Evolutionary conservation across 2,329 filamentous ascomycete genomes (phyloP).

Genomic region (Annulohypoxylon truncatum): DNA sequence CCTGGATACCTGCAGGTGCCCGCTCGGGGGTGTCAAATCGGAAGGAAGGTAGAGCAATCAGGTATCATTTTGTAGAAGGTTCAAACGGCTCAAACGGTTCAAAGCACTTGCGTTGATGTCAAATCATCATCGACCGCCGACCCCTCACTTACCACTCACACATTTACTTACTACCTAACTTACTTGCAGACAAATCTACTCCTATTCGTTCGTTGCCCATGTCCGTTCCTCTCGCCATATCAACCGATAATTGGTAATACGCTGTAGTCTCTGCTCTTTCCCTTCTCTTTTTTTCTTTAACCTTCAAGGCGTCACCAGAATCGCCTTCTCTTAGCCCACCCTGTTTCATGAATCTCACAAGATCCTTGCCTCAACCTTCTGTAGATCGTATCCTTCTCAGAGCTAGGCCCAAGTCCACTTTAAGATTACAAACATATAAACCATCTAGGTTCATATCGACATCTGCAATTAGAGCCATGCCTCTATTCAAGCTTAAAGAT

Average conservation of each 20-base stretch:
- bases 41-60: background rate
- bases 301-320: background rate
- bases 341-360: slow-evolving; percentile 46
- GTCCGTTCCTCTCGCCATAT: slow-evolving; percentile 12
- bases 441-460: slow-evolving; percentile 28
- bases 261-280: background rate
- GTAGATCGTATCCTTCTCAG: slow-evolving; percentile 26
- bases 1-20: background rate
- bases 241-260: slow-evolving; percentile 28
- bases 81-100: background rate
- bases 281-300: background rate
- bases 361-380: slow-evolving; percentile 28
- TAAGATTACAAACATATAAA: slow-evolving; percentile 13
- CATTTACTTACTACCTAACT: background rate
- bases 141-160: slow-evolving; percentile 15
- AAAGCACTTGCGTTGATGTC: slow-evolving; percentile 13
- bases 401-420: slow-evolving; percentile 3
- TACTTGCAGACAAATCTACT: background rate
- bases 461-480: slow-evolving; percentile 57
- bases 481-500: slow-evolving; percentile 79
- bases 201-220: slow-evolving; percentile 10
- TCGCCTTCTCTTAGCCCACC: background rate
- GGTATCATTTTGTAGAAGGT: background rate
- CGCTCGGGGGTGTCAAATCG: background rate
- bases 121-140: slow-evolving; percentile 7